phyloP scores from a whole-genome alignment of 1,284 basidiomycete genomes.

The Paramarasmius palmivorus region DNA sequence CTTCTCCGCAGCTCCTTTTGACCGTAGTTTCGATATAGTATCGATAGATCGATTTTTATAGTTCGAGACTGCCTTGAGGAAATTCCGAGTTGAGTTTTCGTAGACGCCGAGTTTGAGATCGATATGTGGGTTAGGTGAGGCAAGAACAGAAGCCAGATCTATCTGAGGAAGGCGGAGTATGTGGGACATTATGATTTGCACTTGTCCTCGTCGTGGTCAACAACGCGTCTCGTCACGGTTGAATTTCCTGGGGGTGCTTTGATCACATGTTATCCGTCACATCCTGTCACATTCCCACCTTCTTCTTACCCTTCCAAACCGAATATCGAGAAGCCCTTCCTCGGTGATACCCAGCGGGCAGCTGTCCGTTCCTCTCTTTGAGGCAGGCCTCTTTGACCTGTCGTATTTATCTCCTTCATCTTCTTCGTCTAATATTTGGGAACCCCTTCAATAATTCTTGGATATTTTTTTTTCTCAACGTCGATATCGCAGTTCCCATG shows the following conservation, averaged over 20 bases:
- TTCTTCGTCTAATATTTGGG: too few species aligned
- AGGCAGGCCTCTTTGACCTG: too few species aligned
- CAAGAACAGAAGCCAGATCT: constrained; percentile 58
- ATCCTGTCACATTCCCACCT: too few species aligned
- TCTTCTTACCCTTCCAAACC: too few species aligned
- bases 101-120: constrained; percentile 64
- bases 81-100: constrained; percentile 65
- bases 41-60: constrained; percentile 68
- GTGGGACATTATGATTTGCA: constrained; percentile 30
- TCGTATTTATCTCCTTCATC: too few species aligned
- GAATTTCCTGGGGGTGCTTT: too few species aligned
- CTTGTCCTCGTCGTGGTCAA: background rate
- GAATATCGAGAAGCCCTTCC: too few species aligned
- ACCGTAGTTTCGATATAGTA: constrained; percentile 61
- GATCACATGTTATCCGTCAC: too few species aligned
- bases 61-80: constrained; percentile 65
- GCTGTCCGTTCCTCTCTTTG: too few species aligned
- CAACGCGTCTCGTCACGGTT: background rate
- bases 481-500: background rate
- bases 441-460: background rate
- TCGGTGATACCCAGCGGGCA: too few species aligned
- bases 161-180: constrained; percentile 57
- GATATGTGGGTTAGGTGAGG: constrained; percentile 57
- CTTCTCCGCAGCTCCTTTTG: constrained; percentile 56
- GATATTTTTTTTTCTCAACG: background rate